Conservation (phyloP, 164 flowering plant genomes). For the Magnolia sinica region DNA sequence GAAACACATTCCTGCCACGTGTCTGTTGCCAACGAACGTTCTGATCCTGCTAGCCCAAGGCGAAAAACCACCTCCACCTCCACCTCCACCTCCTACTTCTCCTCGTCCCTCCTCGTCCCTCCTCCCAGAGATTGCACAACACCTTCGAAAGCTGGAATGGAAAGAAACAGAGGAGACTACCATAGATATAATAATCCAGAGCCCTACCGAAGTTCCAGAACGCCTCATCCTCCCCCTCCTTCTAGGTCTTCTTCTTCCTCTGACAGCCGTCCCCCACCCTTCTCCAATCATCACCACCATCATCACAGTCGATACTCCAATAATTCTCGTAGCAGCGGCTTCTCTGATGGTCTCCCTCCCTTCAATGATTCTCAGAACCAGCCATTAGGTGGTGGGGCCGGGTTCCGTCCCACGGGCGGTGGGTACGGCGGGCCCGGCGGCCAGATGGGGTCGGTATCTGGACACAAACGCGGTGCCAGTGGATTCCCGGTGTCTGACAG, state of each 20-base stretch:
- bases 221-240: constrained; percentile 1
- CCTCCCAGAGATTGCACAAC: too few species aligned
- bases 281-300: too few species aligned
- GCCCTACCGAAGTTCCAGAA: not conserved
- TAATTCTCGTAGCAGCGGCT: not conserved
- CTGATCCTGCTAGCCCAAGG: not conserved
- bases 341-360: not conserved
- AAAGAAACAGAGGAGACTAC: constrained; percentile 8
- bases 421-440: constrained; percentile 2
- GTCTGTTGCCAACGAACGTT: not conserved
- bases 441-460: not conserved
- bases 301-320: not conserved
- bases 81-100: not conserved
- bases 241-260: not conserved
- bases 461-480: not conserved
- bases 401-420: constrained; percentile 1
- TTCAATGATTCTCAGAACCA: not conserved
- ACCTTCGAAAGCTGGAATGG: not conserved
- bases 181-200: constrained; percentile 6
- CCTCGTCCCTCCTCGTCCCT: not conserved
- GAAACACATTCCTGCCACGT: not conserved
- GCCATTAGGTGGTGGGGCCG: not conserved
- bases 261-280: not conserved
- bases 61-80: not conserved
- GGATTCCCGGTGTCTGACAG: not conserved